Percentiles rank a stretch among this genome's conserved stretches.
phyloP scores from a whole-genome alignment of 1,284 basidiomycete genomes.

The Puccinia triticina region DNA sequence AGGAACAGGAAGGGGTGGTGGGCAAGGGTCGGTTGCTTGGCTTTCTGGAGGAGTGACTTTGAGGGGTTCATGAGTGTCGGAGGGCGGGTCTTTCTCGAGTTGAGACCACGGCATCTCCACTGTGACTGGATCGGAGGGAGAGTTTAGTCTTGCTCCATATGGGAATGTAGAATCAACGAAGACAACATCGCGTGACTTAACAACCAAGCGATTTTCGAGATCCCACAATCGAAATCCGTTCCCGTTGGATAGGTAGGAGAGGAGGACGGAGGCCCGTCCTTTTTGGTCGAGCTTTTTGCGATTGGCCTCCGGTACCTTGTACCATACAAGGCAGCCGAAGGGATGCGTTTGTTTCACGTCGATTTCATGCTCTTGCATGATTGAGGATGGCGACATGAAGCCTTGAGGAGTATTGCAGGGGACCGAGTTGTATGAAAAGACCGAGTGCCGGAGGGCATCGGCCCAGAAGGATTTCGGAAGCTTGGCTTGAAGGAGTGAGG shows the following conservation, averaged over 20 bases:
- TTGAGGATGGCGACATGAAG: background rate
- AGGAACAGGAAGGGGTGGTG: too few relatives aligned
- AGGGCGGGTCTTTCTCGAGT: too few relatives aligned
- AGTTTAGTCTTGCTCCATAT: too few relatives aligned
- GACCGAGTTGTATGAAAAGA: background rate
- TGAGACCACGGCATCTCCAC: too few relatives aligned
- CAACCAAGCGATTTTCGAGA: background rate
- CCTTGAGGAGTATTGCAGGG: constrained; percentile 3
- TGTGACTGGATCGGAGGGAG: too few relatives aligned
- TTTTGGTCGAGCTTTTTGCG: background rate
- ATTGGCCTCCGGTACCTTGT: background rate
- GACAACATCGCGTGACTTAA: background rate
- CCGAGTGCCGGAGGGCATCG: background rate
- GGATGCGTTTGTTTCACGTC: background rate
- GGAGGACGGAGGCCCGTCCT: background rate
- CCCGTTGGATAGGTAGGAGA: background rate
- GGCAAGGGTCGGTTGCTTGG: too few relatives aligned
- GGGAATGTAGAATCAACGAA: background rate
- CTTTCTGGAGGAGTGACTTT: too few relatives aligned
- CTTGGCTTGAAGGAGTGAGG: background rate
- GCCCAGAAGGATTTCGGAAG: constrained; percentile 12
- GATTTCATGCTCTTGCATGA: background rate
- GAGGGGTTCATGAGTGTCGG: too few relatives aligned
- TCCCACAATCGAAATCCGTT: constrained; percentile 12
- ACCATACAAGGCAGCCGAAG: constrained; percentile 11